These are phyloP conservation scores for Graphilbum sp. DNA, from an alignment of 2,329 filamentous ascomycete species.

Conservation along the genomic window DNA sequence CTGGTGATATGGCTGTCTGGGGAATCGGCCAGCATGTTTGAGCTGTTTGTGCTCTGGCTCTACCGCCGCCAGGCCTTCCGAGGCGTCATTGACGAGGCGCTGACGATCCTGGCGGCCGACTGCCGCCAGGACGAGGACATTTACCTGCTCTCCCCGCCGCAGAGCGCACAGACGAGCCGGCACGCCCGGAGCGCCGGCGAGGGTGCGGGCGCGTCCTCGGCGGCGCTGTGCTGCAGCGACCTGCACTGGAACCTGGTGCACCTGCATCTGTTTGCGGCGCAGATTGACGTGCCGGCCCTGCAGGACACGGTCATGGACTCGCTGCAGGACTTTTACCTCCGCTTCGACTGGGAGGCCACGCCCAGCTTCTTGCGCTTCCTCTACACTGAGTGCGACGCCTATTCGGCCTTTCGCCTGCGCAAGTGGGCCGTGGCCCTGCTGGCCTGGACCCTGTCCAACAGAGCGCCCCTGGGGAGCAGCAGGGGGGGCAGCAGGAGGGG, in stretches of 20 bases:
- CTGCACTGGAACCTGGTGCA: conserved; percentile 40
- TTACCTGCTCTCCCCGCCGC: background rate
- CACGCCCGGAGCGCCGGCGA: background rate
- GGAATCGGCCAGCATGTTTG: conserved; percentile 34
- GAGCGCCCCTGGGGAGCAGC: background rate
- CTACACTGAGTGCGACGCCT: conserved; percentile 34
- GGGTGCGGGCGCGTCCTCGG: background rate
- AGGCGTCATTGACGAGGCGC: conserved; percentile 24
- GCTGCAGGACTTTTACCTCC: conserved; percentile 41
- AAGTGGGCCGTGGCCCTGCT: conserved; percentile 46
- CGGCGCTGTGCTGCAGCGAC: conserved; percentile 14
- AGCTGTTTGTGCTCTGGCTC: conserved; percentile 36
- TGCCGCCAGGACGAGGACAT: background rate
- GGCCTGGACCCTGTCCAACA: conserved; percentile 31
- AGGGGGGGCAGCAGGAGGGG: background rate
- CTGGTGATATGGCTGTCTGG: conserved; percentile 23
- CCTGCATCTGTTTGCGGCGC: conserved; percentile 39
- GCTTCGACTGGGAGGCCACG: conserved; percentile 40
- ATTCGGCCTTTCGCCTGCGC: conserved; percentile 33
- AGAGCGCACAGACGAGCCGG: background rate
- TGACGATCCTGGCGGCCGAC: conserved; percentile 13
- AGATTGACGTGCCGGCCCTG: conserved; percentile 29
- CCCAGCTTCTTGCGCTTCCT: conserved; percentile 33
- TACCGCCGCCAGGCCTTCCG: conserved; percentile 27
- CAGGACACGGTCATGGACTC: conserved; percentile 43